A percentile compares a stretch with the other conserved stretches of the same genome.
These are phyloP conservation scores for Aphanomyces euteiches DNA, from an alignment of 352 stramenopile species.

Conservation along the genomic window DNA sequence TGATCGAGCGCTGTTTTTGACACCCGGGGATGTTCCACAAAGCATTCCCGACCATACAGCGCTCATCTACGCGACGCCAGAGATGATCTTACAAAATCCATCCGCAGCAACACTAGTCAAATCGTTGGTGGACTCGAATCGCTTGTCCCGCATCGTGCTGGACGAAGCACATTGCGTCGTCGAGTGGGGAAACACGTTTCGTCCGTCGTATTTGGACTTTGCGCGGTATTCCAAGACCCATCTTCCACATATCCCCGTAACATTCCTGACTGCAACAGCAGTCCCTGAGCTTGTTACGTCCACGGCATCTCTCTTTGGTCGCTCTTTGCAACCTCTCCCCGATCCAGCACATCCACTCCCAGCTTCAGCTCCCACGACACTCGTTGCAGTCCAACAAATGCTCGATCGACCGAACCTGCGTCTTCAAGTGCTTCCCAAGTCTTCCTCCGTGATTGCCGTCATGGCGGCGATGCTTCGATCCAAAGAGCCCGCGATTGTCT, in stretches of 20 bases:
- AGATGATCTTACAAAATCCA: slow-evolving; percentile 67
- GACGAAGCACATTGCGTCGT: slow-evolving; percentile 78
- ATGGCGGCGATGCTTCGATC: slow-evolving; percentile 1
- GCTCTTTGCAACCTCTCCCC: slow-evolving; percentile 27
- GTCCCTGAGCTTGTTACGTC: slow-evolving; percentile 55
- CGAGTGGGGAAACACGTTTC: slow-evolving; percentile 77
- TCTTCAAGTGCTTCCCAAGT: slow-evolving; percentile 59
- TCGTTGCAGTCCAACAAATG: slow-evolving; percentile 65
- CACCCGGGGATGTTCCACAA: slow-evolving; percentile 36
- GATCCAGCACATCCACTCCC: background rate
- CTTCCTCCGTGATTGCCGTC: slow-evolving; percentile 4
- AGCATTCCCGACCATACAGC: slow-evolving; percentile 41
- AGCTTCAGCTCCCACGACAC: slow-evolving; percentile 27
- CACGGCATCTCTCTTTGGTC: slow-evolving; percentile 49
- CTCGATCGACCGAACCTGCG: slow-evolving; percentile 59
- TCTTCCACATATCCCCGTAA: slow-evolving; percentile 54
- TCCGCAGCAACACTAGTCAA: slow-evolving; percentile 52
- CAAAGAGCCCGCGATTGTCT: slow-evolving; percentile 53
- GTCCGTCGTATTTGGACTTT: slow-evolving; percentile 63
- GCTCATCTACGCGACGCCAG: slow-evolving; percentile 76
- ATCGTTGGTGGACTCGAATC: slow-evolving; percentile 29
- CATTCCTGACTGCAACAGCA: slow-evolving; percentile 66
- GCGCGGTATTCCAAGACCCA: slow-evolving; percentile 49
- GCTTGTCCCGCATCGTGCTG: slow-evolving; percentile 56
- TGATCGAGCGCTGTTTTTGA: slow-evolving; percentile 46